Conservation (phyloP, 768 basidiomycete species). For the Serendipita sp. region DNA sequence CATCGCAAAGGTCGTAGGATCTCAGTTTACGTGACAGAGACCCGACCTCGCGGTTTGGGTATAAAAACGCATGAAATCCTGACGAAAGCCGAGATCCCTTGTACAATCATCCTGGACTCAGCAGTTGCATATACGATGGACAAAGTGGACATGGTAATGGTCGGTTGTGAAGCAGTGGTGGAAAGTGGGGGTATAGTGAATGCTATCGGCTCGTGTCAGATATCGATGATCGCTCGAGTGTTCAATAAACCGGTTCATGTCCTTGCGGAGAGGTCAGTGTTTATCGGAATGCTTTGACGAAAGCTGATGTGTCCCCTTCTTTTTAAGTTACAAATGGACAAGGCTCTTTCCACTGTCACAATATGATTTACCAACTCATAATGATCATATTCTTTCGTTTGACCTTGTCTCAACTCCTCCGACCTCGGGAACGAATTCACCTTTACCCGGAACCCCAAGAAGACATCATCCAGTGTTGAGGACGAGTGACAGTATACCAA, state of each 20-base stretch:
- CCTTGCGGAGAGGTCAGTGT: slow-evolving; percentile 62
- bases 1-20: slow-evolving; percentile 77
- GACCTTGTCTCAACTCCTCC: slow-evolving; percentile 18
- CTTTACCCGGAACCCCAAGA: slow-evolving; percentile 4
- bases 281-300: neutral
- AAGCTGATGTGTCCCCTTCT: slow-evolving; percentile 9
- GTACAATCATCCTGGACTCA: slow-evolving; percentile 86
- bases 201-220: slow-evolving; percentile 89
- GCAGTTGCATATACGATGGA: slow-evolving; percentile 97
- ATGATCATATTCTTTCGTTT: slow-evolving; percentile 58
- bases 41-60: slow-evolving; percentile 72
- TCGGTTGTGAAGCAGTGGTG: slow-evolving; percentile 95
- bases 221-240: slow-evolving; percentile 89
- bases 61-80: slow-evolving; percentile 82
- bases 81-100: slow-evolving; percentile 80
- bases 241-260: slow-evolving; percentile 94
- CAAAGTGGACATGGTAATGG: slow-evolving; percentile 84
- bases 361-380: slow-evolving; percentile 73
- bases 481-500: slow-evolving; percentile 5
- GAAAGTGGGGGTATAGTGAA: slow-evolving; percentile 89
- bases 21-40: slow-evolving; percentile 96
- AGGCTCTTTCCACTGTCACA: slow-evolving; percentile 87
- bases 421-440: slow-evolving; percentile 2
- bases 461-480: slow-evolving; percentile 12
- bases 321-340: slow-evolving; percentile 83